Conservation (phyloP, 2,329 filamentous ascomycete genomes). For the Diaporthe aspalathi region DNA sequence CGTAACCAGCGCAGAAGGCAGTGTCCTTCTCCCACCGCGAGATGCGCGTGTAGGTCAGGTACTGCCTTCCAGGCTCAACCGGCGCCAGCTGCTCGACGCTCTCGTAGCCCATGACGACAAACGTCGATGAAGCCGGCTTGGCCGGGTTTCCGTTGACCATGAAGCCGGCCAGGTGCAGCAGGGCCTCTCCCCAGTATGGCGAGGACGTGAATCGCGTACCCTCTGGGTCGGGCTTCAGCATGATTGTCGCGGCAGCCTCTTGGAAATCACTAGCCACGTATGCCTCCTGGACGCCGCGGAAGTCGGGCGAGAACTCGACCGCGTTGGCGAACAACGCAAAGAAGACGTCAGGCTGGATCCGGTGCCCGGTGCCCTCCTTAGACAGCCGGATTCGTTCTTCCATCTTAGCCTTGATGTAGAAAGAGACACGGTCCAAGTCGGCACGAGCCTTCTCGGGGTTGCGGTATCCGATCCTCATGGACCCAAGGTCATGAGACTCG, state of each 20-base stretch:
- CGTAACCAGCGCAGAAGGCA: conserved; percentile 40
- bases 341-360: conserved; percentile 40
- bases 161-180: conserved; percentile 43
- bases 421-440: conserved; percentile 35
- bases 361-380: conserved; percentile 37
- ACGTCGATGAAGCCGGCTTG: conserved; percentile 34
- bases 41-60: conserved; percentile 41
- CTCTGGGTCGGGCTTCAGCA: conserved; percentile 37
- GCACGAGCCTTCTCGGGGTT: conserved; percentile 31
- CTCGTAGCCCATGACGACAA: conserved; percentile 42
- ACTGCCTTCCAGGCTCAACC: conserved; percentile 39
- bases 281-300: conserved; percentile 40
- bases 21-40: conserved; percentile 38
- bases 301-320: conserved; percentile 41
- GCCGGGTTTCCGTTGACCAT: conserved; percentile 39
- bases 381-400: conserved; percentile 24
- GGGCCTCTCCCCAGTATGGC: conserved; percentile 42
- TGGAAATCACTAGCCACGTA: conserved; percentile 37
- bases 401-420: conserved; percentile 36
- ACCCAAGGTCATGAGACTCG: conserved; percentile 34
- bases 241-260: conserved; percentile 40
- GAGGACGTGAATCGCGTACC: conserved; percentile 36
- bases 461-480: conserved; percentile 29
- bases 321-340: conserved; percentile 43
- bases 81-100: conserved; percentile 39